These are phyloP conservation scores for Scenedesmus sp. DNA, from an alignment of 163 green algal species.

Conservation along the genomic window DNA sequence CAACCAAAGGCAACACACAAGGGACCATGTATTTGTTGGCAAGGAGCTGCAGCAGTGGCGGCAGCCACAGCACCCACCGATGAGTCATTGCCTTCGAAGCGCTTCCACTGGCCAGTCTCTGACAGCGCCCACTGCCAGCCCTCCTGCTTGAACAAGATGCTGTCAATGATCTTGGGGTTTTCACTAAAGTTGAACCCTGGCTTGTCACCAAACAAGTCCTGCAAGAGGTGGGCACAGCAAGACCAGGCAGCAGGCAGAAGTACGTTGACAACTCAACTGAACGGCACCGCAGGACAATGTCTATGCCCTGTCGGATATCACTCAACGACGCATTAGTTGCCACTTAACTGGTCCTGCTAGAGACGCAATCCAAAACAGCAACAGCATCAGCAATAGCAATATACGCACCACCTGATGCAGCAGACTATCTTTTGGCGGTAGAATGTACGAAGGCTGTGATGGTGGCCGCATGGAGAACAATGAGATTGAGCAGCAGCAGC, in stretches of 20 bases:
- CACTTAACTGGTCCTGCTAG: too few species aligned
- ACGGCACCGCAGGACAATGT: too few species aligned
- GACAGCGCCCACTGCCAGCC: constrained; percentile 28
- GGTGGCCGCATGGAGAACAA: too few species aligned
- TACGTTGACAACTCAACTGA: too few species aligned
- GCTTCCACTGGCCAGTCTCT: constrained; percentile 8
- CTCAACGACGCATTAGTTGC: too few species aligned
- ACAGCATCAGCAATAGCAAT: too few species aligned
- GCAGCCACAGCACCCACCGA: background rate
- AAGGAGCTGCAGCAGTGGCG: background rate
- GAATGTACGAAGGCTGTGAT: too few species aligned
- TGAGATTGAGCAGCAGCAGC: too few species aligned
- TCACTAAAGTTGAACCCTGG: constrained; percentile 13
- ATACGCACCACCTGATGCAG: too few species aligned
- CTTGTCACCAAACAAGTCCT: constrained; percentile 47
- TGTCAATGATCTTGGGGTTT: background rate
- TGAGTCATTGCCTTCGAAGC: constrained; percentile 1
- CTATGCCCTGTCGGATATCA: too few species aligned
- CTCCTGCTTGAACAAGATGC: background rate
- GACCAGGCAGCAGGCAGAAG: background rate
- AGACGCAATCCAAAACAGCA: too few species aligned
- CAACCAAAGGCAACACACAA: background rate
- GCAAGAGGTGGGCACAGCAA: background rate
- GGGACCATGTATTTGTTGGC: background rate
- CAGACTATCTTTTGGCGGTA: too few species aligned